A percentile compares a stretch with the other conserved stretches of the same genome.
phyloP scores from a whole-genome alignment of 805 yeast species.

The Nakazawaea ishiwadae region DNA sequence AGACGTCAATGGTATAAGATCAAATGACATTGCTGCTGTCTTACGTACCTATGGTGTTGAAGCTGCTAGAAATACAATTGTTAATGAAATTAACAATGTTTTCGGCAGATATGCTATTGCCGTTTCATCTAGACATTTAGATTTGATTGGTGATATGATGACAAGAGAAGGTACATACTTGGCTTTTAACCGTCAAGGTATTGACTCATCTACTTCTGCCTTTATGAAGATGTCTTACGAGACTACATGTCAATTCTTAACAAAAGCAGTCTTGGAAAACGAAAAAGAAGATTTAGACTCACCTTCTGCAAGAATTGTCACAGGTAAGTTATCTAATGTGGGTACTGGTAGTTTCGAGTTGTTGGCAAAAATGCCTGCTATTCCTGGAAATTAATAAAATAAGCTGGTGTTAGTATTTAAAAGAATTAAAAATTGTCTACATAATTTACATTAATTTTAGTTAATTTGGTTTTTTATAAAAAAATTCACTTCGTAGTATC shows the following conservation, averaged over 20 bases:
- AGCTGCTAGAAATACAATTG: conserved; percentile 97
- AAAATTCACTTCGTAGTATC: too few species aligned
- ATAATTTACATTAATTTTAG: too few species aligned
- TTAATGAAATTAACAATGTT: conserved; percentile 90
- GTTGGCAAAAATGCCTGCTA: conserved; percentile 41
- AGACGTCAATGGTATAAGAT: conserved; percentile 81
- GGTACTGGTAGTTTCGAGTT: conserved; percentile 98
- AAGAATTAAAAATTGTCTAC: too few species aligned
- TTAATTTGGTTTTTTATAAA: too few species aligned
- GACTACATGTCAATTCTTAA: conserved; percentile 95
- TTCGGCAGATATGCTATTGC: conserved; percentile 95
- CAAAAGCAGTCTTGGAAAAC: conserved; percentile 91
- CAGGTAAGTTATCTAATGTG: conserved; percentile 85
- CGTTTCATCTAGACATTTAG: conserved; percentile 91
- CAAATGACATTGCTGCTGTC: conserved; percentile 92
- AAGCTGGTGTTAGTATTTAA: not conserved
- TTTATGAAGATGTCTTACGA: conserved; percentile 99
- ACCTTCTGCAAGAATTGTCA: conserved; percentile 90
- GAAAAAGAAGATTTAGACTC: conserved; percentile 83
- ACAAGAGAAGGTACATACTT: conserved; percentile 96
- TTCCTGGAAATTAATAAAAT: not conserved
- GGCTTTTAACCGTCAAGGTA: conserved; percentile 98
- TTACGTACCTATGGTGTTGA: conserved; percentile 94
- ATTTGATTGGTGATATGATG: conserved; percentile 97
- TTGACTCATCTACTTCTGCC: conserved; percentile 91